Percentiles rank a stretch among this genome's conserved stretches.
Conservation (phyloP, 441 rosid species). For the Arabidopsis lyrata region DNA sequence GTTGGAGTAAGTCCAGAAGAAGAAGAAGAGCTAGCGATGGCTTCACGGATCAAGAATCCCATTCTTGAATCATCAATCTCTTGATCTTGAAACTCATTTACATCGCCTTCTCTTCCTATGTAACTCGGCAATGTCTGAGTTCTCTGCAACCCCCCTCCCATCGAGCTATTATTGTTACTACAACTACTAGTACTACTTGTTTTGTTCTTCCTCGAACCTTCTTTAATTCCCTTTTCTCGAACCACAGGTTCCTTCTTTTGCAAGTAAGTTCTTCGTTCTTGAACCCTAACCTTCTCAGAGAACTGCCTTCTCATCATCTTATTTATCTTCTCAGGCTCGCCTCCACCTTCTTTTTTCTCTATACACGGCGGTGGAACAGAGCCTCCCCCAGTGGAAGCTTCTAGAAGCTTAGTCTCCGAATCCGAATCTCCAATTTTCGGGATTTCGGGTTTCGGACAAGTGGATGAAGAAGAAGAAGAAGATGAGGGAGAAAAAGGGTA, state of each 20-base stretch:
- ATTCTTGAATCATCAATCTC: constrained; percentile 57
- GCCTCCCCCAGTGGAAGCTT: constrained; percentile 19
- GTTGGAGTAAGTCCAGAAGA: constrained; percentile 50
- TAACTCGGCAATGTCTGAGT: constrained; percentile 69
- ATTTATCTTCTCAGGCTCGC: constrained; percentile 40
- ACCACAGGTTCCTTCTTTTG: constrained; percentile 39
- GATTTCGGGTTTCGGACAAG: constrained; percentile 22
- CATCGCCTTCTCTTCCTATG: constrained; percentile 48
- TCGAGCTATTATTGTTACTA: constrained; percentile 1
- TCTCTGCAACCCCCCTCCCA: constrained; percentile 51
- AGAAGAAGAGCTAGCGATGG: constrained; percentile 56
- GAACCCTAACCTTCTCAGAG: constrained; percentile 47
- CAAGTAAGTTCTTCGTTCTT: constrained; percentile 43
- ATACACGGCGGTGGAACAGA: constrained; percentile 52
- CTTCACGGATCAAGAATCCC: constrained; percentile 72
- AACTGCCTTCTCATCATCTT: constrained; percentile 54
- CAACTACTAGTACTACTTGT: constrained; percentile 25
- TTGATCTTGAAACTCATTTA: constrained; percentile 46
- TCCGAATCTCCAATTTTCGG: constrained; percentile 29
- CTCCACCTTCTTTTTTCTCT: constrained; percentile 46
- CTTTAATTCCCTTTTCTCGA: constrained; percentile 34
- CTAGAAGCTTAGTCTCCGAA: constrained; percentile 29
- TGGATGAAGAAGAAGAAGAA: constrained; percentile 33
- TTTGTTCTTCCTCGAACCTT: constrained; percentile 30
- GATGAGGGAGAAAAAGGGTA: constrained; percentile 52